Conservation (phyloP, 2,329 filamentous ascomycete species). For the Microascus cirrosus region DNA sequence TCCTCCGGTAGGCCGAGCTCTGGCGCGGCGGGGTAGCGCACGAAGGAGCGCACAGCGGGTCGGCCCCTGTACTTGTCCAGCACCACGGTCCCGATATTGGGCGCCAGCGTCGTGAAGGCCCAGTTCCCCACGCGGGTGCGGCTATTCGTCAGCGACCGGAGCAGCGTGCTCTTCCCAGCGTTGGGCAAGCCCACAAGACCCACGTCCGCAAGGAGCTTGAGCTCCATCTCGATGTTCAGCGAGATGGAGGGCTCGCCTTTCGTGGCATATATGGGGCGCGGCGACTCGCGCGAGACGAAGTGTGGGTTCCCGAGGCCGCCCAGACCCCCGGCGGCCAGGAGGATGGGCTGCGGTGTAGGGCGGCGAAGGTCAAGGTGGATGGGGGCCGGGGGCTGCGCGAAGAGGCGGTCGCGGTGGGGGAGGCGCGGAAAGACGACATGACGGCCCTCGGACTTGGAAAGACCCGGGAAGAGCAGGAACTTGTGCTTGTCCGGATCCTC, state of each 20-base stretch:
- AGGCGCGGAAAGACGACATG: conserved; percentile 37
- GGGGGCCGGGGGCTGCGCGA: conserved; percentile 60
- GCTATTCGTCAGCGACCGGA: conserved; percentile 79
- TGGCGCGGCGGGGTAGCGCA: conserved; percentile 10
- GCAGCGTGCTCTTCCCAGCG: conserved; percentile 86
- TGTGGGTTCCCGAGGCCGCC: conserved; percentile 91
- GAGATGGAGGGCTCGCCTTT: conserved; percentile 71
- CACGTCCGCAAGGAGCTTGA: conserved; percentile 91
- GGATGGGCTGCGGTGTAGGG: conserved; percentile 71
- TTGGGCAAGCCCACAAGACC: conserved; percentile 92
- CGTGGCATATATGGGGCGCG: conserved; percentile 77
- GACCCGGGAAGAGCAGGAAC: conserved; percentile 79
- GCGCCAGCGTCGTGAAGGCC: conserved; percentile 93
- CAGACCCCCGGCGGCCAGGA: conserved; percentile 78
- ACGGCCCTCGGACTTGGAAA: conserved; percentile 57
- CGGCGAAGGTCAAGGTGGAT: conserved; percentile 62
- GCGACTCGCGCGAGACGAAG: conserved; percentile 67
- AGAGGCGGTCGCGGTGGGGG: conserved; percentile 38
- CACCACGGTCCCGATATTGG: conserved; percentile 92
- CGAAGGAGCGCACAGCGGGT: conserved; percentile 35
- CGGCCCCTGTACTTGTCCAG: conserved; percentile 78
- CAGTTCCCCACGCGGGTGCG: conserved; percentile 83
- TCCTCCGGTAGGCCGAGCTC: conserved; percentile 26
- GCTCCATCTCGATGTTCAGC: conserved; percentile 73
- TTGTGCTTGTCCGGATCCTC: conserved; percentile 28